These are phyloP conservation scores for Lipomyces starkeyi DNA, from an alignment of 805 yeast species.

Conservation along the genomic window DNA sequence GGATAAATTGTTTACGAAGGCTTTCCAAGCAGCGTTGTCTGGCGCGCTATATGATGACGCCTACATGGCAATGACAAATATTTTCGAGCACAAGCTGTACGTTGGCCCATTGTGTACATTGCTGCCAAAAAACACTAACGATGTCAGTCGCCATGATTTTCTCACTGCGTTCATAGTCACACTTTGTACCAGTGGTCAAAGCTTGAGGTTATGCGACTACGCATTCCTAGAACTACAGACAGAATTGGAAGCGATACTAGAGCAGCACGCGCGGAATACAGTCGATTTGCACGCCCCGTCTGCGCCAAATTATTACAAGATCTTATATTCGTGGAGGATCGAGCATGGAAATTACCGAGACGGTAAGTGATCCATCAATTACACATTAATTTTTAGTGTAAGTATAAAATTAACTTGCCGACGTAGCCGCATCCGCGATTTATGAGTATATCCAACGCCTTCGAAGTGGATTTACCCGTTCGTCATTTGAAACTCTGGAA, in stretches of 20 bases:
- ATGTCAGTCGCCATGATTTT: constrained; percentile 35
- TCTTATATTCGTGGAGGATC: constrained; percentile 58
- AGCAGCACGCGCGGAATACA: constrained; percentile 42
- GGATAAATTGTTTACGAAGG: constrained; percentile 8
- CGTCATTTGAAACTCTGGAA: neutral
- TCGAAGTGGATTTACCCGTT: constrained; percentile 29
- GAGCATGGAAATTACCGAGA: constrained; percentile 59
- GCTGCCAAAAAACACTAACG: constrained; percentile 3
- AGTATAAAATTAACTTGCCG: constrained; percentile 10
- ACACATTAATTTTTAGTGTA: neutral
- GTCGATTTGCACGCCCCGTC: constrained; percentile 42
- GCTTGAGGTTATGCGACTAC: constrained; percentile 50
- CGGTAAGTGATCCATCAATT: constrained; percentile 31
- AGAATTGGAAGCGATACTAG: constrained; percentile 53
- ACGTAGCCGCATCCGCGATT: constrained; percentile 48
- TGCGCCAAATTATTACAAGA: constrained; percentile 55
- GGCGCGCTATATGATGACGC: constrained; percentile 39
- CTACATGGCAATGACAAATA: constrained; percentile 29
- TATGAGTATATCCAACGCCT: constrained; percentile 47
- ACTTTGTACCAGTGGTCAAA: constrained; percentile 51
- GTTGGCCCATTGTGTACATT: neutral
- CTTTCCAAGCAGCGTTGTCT: constrained; percentile 23
- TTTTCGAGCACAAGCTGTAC: constrained; percentile 11
- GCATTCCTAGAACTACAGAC: constrained; percentile 54
- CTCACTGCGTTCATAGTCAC: constrained; percentile 49